A percentile compares a stretch with the other conserved stretches of the same genome.
Evolutionary conservation across 1,284 basidiomycete genomes (phyloP).

Genomic region (Pascua sp.): DNA sequence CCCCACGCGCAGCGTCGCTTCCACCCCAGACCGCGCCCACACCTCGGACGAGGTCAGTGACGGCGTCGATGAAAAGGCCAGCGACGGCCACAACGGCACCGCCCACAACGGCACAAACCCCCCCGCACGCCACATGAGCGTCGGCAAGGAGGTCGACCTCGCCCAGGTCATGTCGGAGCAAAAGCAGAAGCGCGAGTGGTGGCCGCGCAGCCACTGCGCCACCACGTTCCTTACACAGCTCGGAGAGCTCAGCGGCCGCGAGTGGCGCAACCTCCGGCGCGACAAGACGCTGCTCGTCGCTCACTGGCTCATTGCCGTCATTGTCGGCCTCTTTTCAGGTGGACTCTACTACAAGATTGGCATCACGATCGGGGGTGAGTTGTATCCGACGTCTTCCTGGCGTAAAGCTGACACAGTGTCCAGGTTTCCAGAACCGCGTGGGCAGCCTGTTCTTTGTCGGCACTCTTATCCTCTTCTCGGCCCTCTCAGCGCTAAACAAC

Average conservation of each 20-base stretch:
- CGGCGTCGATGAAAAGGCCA: background rate
- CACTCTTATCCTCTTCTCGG: constrained; percentile 78
- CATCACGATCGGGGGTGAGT: constrained; percentile 58
- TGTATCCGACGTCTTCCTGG: constrained; percentile 49
- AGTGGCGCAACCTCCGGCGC: constrained; percentile 74
- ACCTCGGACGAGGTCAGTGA: background rate
- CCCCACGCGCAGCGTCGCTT: background rate
- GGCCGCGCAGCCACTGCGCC: constrained; percentile 22
- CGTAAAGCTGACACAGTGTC: constrained; percentile 28
- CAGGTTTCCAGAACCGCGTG: constrained; percentile 85
- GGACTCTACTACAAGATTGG: constrained; percentile 78
- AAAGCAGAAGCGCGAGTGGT: background rate
- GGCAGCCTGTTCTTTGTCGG: constrained; percentile 87
- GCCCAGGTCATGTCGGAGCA: background rate
- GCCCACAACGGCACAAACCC: background rate
- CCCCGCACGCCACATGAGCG: background rate
- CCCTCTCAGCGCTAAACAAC: constrained; percentile 80
- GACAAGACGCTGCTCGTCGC: constrained; percentile 77
- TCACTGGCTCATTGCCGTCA: constrained; percentile 63
- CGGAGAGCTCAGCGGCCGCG: constrained; percentile 68
- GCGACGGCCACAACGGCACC: background rate
- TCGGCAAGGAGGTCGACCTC: constrained; percentile 15
- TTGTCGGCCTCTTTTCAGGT: constrained; percentile 75
- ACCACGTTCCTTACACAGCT: constrained; percentile 82
- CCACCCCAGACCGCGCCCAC: background rate